Evolutionary conservation across 2,329 filamentous ascomycete species (phyloP), one percentile per base, ranked within the genome.

Genomic region (Epichloe amarillans): DNA sequence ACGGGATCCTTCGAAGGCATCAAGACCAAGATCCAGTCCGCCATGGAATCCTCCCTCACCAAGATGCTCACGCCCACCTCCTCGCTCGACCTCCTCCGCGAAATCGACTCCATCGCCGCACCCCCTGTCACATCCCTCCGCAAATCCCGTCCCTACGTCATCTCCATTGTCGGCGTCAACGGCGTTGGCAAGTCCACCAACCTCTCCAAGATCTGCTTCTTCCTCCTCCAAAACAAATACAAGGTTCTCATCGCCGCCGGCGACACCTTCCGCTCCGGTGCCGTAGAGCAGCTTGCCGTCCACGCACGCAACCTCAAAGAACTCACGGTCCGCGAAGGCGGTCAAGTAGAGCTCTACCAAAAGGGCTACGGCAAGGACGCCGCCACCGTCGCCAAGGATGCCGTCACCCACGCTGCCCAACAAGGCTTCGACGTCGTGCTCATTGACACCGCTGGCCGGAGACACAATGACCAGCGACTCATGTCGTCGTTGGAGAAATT

Each of bases 401-500:
- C 93, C 0, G 90, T 98, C n/a, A 66, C 75, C 2, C 85, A 86
- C 62, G 93, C 88, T 3, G 75, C 81, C 0, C 78, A 83, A 49
- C 77, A 88, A 58, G 77, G 77, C 40, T 97, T 85, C 62, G 90
- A 97, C 62, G 93, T 98, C 11, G 93, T 98, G 0, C 77, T 98
- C 52, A 96, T 98, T 60, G 93, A 98, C 65, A 98, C 93, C 0
- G 93, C 93, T 1, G 93, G 93, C 5, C 83, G 93, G 21, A 79
- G 93, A 46, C 93, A 98, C 71, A 98, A 98, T 62, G 93, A 98
- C 67, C 82, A 89, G 66, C 82, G 93, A 7, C 80, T 98, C 54
- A 98, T 98, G 94, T 93, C 87, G 12, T 91, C 86, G 3, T 76
- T 98, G 37, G 93, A 97, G 68, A 98, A 97, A 64, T 98, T 98